These are phyloP conservation scores for Mucor circinelloides DNA, from an alignment of 371 early-diverging fungal genomes.

Conservation along the genomic window DNA sequence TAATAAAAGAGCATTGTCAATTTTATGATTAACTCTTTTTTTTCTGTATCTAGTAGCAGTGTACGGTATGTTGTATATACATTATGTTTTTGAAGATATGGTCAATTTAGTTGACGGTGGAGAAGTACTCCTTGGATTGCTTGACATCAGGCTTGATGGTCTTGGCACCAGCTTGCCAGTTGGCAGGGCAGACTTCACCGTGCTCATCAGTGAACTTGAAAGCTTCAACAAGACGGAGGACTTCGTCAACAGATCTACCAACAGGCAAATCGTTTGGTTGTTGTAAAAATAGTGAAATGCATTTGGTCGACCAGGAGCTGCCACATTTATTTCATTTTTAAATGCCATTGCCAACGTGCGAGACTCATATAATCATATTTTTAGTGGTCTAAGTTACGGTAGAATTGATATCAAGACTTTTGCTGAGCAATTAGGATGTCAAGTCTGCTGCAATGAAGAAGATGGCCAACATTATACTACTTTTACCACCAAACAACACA, in stretches of 20 bases:
- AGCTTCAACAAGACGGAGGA: conserved; percentile 80
- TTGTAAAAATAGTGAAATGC: conserved; percentile 71
- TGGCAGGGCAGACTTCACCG: conserved; percentile 82
- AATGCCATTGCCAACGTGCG: conserved; percentile 68
- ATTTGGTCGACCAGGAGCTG: conserved; percentile 77
- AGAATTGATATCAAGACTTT: conserved; percentile 63
- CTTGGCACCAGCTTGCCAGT: conserved; percentile 82
- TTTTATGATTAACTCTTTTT: background rate
- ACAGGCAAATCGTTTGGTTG: conserved; percentile 76
- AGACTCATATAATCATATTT: conserved; percentile 54
- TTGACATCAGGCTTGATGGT: conserved; percentile 70
- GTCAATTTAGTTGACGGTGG: background rate
- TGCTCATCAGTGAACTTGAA: conserved; percentile 75
- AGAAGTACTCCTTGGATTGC: conserved; percentile 11
- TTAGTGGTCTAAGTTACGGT: conserved; percentile 62
- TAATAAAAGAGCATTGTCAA: background rate
- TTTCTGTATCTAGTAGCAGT: conserved; percentile 2
- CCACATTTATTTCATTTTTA: conserved; percentile 69
- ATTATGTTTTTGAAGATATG: background rate
- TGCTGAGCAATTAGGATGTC: conserved; percentile 54
- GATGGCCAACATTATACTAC: conserved; percentile 74
- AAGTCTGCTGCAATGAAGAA: conserved; percentile 71
- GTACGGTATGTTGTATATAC: conserved; percentile 5
- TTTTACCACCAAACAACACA: conserved; percentile 68
- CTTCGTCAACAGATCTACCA: conserved; percentile 77